Base-by-base conservation (phyloP, 2,329 filamentous ascomycete genomes). In the Monilinia fructicola region DNA sequence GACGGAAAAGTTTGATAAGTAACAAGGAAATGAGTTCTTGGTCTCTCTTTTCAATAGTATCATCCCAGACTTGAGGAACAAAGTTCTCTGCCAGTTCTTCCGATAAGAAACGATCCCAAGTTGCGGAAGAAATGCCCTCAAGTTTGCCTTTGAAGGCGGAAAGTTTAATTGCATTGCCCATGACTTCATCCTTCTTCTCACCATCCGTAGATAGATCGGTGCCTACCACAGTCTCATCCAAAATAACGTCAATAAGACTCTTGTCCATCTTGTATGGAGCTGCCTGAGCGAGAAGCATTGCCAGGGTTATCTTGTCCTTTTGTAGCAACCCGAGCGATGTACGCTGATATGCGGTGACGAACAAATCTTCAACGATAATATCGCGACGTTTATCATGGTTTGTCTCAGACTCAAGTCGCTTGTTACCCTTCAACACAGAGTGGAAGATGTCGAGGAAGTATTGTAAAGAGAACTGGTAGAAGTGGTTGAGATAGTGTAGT, bases 361-460 rank as follows among this genome's bases (percentile, higher is more conserved):
- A 99, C 16, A 99, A 84, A 74, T 97, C 91, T 71, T 89, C 89
- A 73, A 99, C 87, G 72, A 99, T 99, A 64, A 94, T 87, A 75
- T 97, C 91, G 60, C 95, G 89, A 46, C 95, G 90, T 18, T 83
- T 83, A 71, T 92, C 88, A 79, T 96, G 87, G 70, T 95, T 89
- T 42, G 85, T 88, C 77, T 90, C 87, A 67, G 82, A 84, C 26
- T 85, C 84, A 62, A 95, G 82, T 68, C 87, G 87, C 74, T 89
- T 88, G 78, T 96, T 96, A 67, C 87, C 85, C 72, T 90, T 90
- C 50, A 99, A 84, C 10, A 99, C 95, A 7, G 90, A 87, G 76
- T 96, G 91, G 85, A 99, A 99, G 73, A 99, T 99, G 77, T 97
- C 91, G 65, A 97, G 86, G 80, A 99, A 99, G 80, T 97, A 99